Evolutionary conservation across 306 rosid genomes (phyloP).

Genomic region (Gleditsia sinensis): DNA sequence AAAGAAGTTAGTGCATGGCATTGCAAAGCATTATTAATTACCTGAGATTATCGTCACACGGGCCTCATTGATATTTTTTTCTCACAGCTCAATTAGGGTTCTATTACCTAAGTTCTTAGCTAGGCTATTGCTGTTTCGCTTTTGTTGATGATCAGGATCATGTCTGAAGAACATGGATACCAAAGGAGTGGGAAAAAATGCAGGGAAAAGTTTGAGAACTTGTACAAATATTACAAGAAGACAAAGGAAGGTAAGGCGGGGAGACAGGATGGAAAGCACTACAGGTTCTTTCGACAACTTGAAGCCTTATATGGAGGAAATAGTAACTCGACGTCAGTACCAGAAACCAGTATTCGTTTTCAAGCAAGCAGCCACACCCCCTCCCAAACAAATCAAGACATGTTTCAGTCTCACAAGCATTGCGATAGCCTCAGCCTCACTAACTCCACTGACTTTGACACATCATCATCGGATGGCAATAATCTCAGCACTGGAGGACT

Average conservation of each 20-base stretch:
- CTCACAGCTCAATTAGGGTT: conserved; percentile 52
- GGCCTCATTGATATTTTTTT: neutral
- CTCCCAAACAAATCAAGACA: conserved; percentile 53
- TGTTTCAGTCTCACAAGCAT: conserved; percentile 46
- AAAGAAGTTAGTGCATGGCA: conserved; percentile 28
- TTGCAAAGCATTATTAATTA: conserved; percentile 24
- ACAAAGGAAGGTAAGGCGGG: conserved; percentile 97
- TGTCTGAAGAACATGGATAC: conserved; percentile 92
- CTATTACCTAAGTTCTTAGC: neutral
- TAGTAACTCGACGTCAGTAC: conserved; percentile 48
- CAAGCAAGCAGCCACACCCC: conserved; percentile 27
- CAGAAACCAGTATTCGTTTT: conserved; percentile 51
- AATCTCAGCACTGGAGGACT: conserved; percentile 39
- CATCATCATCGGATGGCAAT: conserved; percentile 70
- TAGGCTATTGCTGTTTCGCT: neutral
- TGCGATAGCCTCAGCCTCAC: conserved; percentile 82
- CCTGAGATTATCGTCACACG: conserved; percentile 14
- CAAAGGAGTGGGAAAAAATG: conserved; percentile 99
- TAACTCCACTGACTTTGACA: conserved; percentile 72
- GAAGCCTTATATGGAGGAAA: conserved; percentile 94
- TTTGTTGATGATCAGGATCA: conserved; percentile 54
- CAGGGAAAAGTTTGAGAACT: conserved; percentile 95
- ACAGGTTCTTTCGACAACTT: conserved; percentile 95
- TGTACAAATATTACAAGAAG: conserved; percentile 96
- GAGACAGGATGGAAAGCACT: conserved; percentile 96